Percentiles rank a stretch among this genome's conserved stretches.
Conservation (phyloP, 1,284 basidiomycete genomes). For the Exobasidium rhododendri region DNA sequence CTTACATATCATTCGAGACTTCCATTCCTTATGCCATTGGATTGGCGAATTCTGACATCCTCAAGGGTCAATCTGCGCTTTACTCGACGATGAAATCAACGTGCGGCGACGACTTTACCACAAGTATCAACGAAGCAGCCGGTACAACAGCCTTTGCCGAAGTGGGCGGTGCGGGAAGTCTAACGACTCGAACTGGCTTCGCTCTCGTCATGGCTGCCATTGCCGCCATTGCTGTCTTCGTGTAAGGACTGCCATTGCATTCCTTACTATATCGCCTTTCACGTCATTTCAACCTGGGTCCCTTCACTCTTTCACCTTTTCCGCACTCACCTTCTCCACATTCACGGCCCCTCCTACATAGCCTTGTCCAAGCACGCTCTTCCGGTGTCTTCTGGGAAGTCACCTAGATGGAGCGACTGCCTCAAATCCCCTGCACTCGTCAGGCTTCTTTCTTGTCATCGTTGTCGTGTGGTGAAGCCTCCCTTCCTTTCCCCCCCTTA, state of each 20-base stretch:
- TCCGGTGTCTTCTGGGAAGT: background rate
- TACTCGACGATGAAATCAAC: constrained; percentile 35
- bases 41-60: constrained; percentile 28
- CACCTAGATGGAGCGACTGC: no score
- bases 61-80: constrained; percentile 37
- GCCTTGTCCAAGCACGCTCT: no score
- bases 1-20: constrained; percentile 46
- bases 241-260: no score
- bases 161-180: constrained; percentile 19
- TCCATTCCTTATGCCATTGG: constrained; percentile 48
- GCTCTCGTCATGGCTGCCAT: background rate
- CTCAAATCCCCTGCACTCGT: no score
- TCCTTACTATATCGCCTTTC: background rate
- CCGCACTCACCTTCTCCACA: no score
- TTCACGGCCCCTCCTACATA: no score
- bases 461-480: no score
- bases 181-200: background rate
- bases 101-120: constrained; percentile 30
- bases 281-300: background rate
- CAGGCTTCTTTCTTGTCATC: no score
- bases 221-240: background rate
- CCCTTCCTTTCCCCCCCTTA: no score
- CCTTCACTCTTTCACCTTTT: background rate
- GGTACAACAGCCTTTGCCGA: constrained; percentile 34
- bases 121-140: constrained; percentile 34